Base-by-base conservation (phyloP, 2,329 filamentous ascomycete genomes). In the Scedosporium boydii region DNA sequence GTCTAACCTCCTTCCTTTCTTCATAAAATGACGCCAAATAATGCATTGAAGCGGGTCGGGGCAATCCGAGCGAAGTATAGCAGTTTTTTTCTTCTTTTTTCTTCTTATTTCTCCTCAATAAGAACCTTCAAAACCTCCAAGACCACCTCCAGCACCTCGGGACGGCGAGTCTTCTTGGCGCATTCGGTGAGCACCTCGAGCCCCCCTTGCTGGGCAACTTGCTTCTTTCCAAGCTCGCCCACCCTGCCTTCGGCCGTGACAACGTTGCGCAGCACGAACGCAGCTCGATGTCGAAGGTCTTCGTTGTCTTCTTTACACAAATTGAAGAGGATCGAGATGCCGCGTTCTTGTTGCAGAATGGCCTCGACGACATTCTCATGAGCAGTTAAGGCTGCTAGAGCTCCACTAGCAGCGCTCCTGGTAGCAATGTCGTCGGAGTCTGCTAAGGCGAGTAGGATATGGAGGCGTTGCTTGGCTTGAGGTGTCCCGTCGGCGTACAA, bases 351-450 rank as follows among this genome's bases (percentile, higher is more conserved):
- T 64, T 85, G 82, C 44, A 96, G 69, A 3, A 98, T 81, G 3
- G 83, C 87, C 2, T 83, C 80, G 1, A 93, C 87, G 0, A 90
- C 89, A 1, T 82, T 81, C 68, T 95, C 90, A 71, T 88, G 92
- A 34, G 86, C 85, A 0, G 92, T 92, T 26, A 99, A 76, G 74
- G 90, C 90, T 0, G 93, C 95, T 59, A 99, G 74, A 0, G 92
- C 93, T 1, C 95, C 95, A 2, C 93, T 92, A 0, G 95, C 93
- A 0, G 92, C 95, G 58, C 87, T 86, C 34, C 93, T 80, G 0
- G 92, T 96, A 0, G 85, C 86, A 6, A 84, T 74, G 67, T 98
- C 92, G 59, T 96, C 89, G 1, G 91, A 87, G 70, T 98, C 93
- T 0, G 91, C 88, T 42, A 99, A 84, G 0, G 93, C 95, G 12